phyloP scores from a whole-genome alignment of 169 alveolate species.

The Ichthyophthirius multifiliis region DNA sequence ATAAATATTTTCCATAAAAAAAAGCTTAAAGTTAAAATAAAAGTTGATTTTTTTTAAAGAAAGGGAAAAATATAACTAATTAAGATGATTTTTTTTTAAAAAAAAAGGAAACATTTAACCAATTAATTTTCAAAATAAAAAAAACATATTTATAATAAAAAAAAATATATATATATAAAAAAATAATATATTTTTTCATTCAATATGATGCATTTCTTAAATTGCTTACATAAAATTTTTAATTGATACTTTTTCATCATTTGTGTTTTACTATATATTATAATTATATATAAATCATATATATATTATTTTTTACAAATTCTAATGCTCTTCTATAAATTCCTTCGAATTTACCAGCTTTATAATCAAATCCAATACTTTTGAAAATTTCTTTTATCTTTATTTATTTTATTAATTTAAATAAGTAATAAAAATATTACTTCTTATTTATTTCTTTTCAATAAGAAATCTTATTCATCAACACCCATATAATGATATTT shows the following conservation, averaged over 20 bases:
- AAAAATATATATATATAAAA: background rate
- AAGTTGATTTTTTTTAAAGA: too few relatives aligned
- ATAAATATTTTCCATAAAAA: too few relatives aligned
- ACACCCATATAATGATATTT: slow-evolving; percentile 68
- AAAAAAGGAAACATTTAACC: too few relatives aligned
- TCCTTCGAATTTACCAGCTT: slow-evolving; percentile 73
- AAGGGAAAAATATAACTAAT: too few relatives aligned
- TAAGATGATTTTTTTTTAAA: too few relatives aligned
- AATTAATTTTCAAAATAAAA: too few relatives aligned
- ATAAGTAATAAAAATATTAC: background rate
- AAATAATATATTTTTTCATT: slow-evolving; percentile 18
- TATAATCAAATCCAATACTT: slow-evolving; percentile 57
- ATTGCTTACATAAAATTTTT: slow-evolving; percentile 50
- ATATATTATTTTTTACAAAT: slow-evolving; percentile 4
- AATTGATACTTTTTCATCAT: slow-evolving; percentile 43
- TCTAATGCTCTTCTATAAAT: slow-evolving; percentile 65
- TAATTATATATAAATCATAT: background rate
- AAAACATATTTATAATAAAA: too few relatives aligned
- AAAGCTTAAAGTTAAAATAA: too few relatives aligned
- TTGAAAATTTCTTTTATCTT: slow-evolving; percentile 61
- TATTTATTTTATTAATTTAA: background rate
- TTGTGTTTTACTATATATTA: slow-evolving; percentile 9
- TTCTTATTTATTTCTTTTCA: slow-evolving; percentile 62
- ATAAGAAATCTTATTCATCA: slow-evolving; percentile 53
- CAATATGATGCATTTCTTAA: slow-evolving; percentile 54